Evolutionary conservation across 306 rosid genomes (phyloP), one percentile per base, ranked within the genome.

Genomic region (Trifolium pratense): DNA sequence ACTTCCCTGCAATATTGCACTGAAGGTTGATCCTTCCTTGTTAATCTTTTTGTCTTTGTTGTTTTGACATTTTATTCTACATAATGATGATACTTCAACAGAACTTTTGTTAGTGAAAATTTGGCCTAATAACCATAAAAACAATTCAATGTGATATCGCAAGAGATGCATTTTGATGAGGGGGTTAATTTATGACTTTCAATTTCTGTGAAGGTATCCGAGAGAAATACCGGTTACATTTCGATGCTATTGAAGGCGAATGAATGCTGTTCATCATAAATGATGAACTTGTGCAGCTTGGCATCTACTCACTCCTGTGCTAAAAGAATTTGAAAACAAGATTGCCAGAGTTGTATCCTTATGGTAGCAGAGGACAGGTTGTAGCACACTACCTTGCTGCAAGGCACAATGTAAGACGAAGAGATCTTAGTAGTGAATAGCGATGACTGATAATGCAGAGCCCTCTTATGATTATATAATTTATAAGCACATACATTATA

Each of bases 361-460:
- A 87, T 32, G 98, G 98, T 36, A 93, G 98, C 71, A 79, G 98
- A 81, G 98, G 98, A 65, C 98, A 97, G 0, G 89, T 93, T 36
- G 97, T 97, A 74, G 91, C 96, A 12, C 96, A 93, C 83, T 91
- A 89, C 80, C 97, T 93, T 76, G 93, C 97, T 11, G 96, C 97
- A 34, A 86, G 78, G 82, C 81, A 93, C 80, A 87, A 87, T 57
- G 96, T 93, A 65, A 83, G 93, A 75, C 91, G 98, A 97, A 96
- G 96, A 60, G 97, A 91, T 80, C 84, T 89, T 18, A 71, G 86
- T 2, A 79, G 64, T 0, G 90, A 89, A 17, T 90, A 87, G 37
- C 82, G 7, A 37, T 68, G 75, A 79, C n/a, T 60, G 45, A 25
- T 25, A 25, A 25, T 2, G 80, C 62, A 29, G 34, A 74, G 15